Evolutionary conservation across 169 alveolate genomes (phyloP), one percentile per base, ranked within the genome.

Genomic region (Eimeria praecox): DNA sequence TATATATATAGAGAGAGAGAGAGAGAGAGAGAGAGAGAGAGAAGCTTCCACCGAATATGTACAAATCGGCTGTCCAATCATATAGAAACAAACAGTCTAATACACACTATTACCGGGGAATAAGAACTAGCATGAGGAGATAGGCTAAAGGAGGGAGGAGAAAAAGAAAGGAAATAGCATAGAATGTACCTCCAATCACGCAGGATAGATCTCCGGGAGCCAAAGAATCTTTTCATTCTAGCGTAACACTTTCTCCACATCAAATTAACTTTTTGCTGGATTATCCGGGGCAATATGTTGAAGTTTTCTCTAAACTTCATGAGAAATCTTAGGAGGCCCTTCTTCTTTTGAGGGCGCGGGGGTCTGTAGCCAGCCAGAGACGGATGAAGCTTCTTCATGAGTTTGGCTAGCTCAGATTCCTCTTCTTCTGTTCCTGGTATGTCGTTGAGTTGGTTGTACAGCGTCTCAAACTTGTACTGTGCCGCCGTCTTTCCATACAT

Each of bases 391-490:
- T 83, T 52, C 75, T 83, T 83, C 91, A 83, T 83, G 46, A 83
- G 75, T 16, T 24, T 49, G 30, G 91, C 91, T 3, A 83, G 75
- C 49, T 83, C 91, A 46, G 91, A 49, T 42, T 83, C 77, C 14
- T 83, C 91, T 54, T 83, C 91, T 6, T 49, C 77, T 4, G 56
- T 83, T 30, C 77, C 77, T 8, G 56, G 75, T n/a, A 83, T n/a
- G 91, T 54, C 91, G 52, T 92, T 66, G 30, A 92, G 8, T 59
- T 78, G 95, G 59, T 86, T 64, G n/a, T 78, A 71, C 42, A 92
- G 92, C 46, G n/a, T 75, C 73, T 92, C 92, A 56, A n/a, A 92
- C 64, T 44, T 78, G 86, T 92, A 92, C 56, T 77, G 33, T 16
- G 90, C 95, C 16, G 83, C 92, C 2, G 92, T 77, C 8, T 80